Percentiles rank a stretch among this genome's conserved stretches.
Conservation (phyloP, 768 basidiomycete genomes). For the Auricularia heimuer region DNA sequence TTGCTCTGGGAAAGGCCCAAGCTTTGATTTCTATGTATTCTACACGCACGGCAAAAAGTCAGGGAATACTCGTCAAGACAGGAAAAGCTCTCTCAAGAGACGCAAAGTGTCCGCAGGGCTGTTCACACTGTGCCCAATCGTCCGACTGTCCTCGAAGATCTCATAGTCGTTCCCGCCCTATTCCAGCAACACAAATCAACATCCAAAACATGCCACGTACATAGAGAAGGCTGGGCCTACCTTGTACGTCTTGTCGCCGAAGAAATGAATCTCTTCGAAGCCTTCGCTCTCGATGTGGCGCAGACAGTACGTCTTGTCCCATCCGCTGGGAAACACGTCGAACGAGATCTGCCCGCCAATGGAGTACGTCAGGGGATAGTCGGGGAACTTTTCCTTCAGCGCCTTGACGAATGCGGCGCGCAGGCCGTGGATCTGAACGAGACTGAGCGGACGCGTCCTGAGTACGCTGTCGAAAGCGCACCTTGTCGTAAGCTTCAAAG, state of each 20-base stretch:
- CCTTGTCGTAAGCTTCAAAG: conserved; percentile 78
- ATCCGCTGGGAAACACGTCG: conserved; percentile 82
- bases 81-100: conserved; percentile 60
- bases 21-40: no score
- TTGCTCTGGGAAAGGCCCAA: neutral
- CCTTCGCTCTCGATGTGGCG: conserved; percentile 71
- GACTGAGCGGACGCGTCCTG: no score
- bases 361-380: conserved; percentile 78
- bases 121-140: conserved; percentile 76
- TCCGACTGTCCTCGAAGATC: conserved; percentile 72
- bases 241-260: conserved; percentile 85
- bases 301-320: conserved; percentile 95
- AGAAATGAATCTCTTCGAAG: conserved; percentile 96
- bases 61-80: neutral
- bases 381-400: conserved; percentile 70
- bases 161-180: conserved; percentile 95
- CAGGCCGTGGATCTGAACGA: conserved; percentile 50
- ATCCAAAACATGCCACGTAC: neutral
- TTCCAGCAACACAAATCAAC: neutral
- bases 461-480: conserved; percentile 17
- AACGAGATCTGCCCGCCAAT: conserved; percentile 97
- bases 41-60: no score
- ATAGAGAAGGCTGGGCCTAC: conserved; percentile 26
- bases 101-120: conserved; percentile 67
- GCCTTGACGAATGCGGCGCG: conserved; percentile 66